Conservation (phyloP, 495 filamentous ascomycete genomes). For the Cairneyella variabilis region DNA sequence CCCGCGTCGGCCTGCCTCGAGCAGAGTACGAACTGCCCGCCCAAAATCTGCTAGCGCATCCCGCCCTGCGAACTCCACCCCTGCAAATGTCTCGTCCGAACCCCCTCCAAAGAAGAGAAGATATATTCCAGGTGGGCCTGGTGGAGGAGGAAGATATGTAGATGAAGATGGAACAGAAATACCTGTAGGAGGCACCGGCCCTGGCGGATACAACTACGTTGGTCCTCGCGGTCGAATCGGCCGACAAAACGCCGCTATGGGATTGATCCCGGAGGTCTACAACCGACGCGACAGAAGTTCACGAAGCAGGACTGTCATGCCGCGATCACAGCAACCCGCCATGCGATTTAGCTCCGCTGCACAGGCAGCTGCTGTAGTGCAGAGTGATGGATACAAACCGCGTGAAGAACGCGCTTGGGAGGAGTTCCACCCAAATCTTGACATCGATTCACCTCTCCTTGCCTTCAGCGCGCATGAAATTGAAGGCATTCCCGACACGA, state of each 20-base stretch:
- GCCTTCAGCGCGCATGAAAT: slow-evolving; percentile 82
- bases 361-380: slow-evolving; percentile 77
- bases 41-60: slow-evolving; percentile 18
- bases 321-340: slow-evolving; percentile 24
- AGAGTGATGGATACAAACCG: slow-evolving; percentile 94
- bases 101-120: slow-evolving; percentile 48
- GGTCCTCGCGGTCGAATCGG: slow-evolving; percentile 40
- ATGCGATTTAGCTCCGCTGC: slow-evolving; percentile 74
- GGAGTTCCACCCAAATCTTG: slow-evolving; percentile 92
- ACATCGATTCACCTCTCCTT: slow-evolving; percentile 73
- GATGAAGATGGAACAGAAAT: slow-evolving; percentile 57
- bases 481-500: slow-evolving; percentile 54
- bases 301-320: slow-evolving; percentile 40
- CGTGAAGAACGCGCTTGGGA: slow-evolving; percentile 95
- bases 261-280: slow-evolving; percentile 35
- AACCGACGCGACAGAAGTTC: slow-evolving; percentile 45
- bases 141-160: slow-evolving; percentile 74
- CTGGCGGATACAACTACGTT: slow-evolving; percentile 39
- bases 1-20: slow-evolving; percentile 22
- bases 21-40: slow-evolving; percentile 16
- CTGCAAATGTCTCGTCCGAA: slow-evolving; percentile 43
- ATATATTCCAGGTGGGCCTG: slow-evolving; percentile 75
- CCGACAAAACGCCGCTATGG: slow-evolving; percentile 34
- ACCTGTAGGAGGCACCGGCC: slow-evolving; percentile 43
- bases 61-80: slow-evolving; percentile 16